phyloP scores from a whole-genome alignment of 805 yeast species.

The Metschnikowia baotianmanensis region DNA sequence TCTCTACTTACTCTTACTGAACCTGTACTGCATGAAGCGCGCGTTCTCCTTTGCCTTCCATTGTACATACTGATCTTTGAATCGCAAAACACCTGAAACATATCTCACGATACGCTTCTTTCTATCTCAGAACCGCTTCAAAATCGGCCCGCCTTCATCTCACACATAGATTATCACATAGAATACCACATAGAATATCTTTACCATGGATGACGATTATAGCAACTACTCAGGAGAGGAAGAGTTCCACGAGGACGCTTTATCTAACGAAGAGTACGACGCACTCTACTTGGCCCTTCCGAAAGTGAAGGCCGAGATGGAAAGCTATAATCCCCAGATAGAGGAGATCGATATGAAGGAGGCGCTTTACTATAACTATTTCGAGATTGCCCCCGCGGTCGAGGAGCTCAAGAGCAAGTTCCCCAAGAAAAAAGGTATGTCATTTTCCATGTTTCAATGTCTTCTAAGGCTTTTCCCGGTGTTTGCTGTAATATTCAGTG shows the following conservation, averaged over 20 bases:
- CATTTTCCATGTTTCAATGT: background rate
- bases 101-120: too few species aligned
- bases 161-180: too few species aligned
- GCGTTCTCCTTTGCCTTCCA: background rate
- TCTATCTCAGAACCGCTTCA: too few species aligned
- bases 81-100: too few species aligned
- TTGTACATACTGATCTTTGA: background rate
- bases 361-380: slow-evolving; percentile 57
- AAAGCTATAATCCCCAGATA: slow-evolving; percentile 41
- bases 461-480: too few species aligned
- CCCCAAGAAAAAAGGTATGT: slow-evolving; percentile 47
- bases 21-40: background rate
- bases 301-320: slow-evolving; percentile 34
- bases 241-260: slow-evolving; percentile 37
- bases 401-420: slow-evolving; percentile 42
- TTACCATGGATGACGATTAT: slow-evolving; percentile 23
- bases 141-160: too few species aligned
- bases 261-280: slow-evolving; percentile 41
- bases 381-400: slow-evolving; percentile 50
- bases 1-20: too few species aligned
- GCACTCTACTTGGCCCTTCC: slow-evolving; percentile 46
- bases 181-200: too few species aligned
- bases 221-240: slow-evolving; percentile 28
- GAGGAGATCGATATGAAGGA: slow-evolving; percentile 54
- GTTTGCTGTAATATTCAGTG: background rate